These are phyloP conservation scores for Cutaneotrichosporon sp. DNA, from an alignment of 1,284 basidiomycete species.

Conservation along the genomic window DNA sequence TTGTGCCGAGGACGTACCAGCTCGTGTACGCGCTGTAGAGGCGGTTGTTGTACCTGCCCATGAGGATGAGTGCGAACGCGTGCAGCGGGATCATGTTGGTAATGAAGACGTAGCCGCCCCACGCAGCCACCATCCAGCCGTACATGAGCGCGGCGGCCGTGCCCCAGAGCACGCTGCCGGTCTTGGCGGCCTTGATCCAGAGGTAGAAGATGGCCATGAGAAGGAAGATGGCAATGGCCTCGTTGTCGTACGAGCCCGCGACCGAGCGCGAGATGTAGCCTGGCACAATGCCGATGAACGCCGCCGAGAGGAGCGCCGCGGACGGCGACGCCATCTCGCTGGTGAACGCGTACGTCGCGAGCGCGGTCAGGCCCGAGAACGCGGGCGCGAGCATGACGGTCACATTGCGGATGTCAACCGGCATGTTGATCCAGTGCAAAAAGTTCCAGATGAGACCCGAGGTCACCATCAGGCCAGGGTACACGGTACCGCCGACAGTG, in stretches of 20 bases:
- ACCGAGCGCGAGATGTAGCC: constrained; percentile 97
- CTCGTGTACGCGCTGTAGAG: constrained; percentile 94
- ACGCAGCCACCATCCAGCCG: constrained; percentile 99
- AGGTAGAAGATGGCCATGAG: constrained; percentile 98
- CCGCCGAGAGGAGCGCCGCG: constrained; percentile 92
- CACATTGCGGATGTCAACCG: constrained; percentile 95
- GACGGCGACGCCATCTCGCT: constrained; percentile 90
- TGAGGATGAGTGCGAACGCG: constrained; percentile 82
- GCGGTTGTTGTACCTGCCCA: constrained; percentile 92
- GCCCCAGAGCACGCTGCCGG: constrained; percentile 86
- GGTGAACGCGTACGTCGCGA: constrained; percentile 96
- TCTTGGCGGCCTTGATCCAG: constrained; percentile 96
- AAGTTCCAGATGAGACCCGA: constrained; percentile 93
- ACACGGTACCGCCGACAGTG: constrained; percentile 96
- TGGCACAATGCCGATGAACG: constrained; percentile 96
- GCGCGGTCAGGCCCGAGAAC: constrained; percentile 93
- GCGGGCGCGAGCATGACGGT: constrained; percentile 96
- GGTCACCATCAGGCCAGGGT: constrained; percentile 96
- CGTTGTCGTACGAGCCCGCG: constrained; percentile 98
- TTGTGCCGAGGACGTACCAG: constrained; percentile 96
- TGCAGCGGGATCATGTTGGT: constrained; percentile 99
- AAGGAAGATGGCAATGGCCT: constrained; percentile 99
- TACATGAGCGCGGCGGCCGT: constrained; percentile 91
- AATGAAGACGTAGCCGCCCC: constrained; percentile 99
- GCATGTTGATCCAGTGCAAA: constrained; percentile 81